phyloP scores from a whole-genome alignment of 768 basidiomycete genomes.

The Lepiota venenata region DNA sequence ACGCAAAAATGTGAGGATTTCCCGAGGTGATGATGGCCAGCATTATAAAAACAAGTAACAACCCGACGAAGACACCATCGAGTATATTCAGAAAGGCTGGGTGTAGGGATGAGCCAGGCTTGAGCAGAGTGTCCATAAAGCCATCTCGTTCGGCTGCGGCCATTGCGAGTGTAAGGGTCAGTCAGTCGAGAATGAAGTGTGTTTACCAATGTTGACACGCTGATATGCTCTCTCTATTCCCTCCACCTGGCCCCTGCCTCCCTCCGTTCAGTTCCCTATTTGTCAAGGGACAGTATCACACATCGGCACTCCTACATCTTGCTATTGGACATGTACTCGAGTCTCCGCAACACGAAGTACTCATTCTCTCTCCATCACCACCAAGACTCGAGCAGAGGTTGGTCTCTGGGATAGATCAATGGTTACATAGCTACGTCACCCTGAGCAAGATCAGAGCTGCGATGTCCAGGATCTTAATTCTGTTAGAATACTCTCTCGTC shows the following conservation, averaged over 20 bases:
- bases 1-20: constrained; percentile 62
- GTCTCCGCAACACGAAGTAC: constrained; percentile 27
- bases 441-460: constrained; percentile 30
- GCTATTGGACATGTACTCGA: constrained; percentile 46
- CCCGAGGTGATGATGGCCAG: constrained; percentile 61
- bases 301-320: constrained; percentile 70
- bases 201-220: constrained; percentile 7
- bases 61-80: constrained; percentile 54
- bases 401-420: constrained; percentile 41
- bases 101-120: constrained; percentile 74
- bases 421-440: constrained; percentile 46
- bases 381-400: constrained; percentile 39
- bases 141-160: constrained; percentile 12
- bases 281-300: constrained; percentile 57
- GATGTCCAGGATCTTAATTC: constrained; percentile 44
- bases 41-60: constrained; percentile 56
- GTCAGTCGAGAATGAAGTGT: constrained; percentile 8
- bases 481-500: constrained; percentile 39
- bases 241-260: constrained; percentile 35
- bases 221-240: constrained; percentile 31
- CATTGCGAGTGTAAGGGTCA: no score
- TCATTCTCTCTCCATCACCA: constrained; percentile 57
- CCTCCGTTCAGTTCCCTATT: constrained; percentile 59
- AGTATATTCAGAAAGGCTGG: constrained; percentile 63
- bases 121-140: constrained; percentile 58